Evolutionary conservation across 306 rosid species (phyloP), one percentile per base, ranked within the genome.

Genomic region (Sesbania bispinosa): DNA sequence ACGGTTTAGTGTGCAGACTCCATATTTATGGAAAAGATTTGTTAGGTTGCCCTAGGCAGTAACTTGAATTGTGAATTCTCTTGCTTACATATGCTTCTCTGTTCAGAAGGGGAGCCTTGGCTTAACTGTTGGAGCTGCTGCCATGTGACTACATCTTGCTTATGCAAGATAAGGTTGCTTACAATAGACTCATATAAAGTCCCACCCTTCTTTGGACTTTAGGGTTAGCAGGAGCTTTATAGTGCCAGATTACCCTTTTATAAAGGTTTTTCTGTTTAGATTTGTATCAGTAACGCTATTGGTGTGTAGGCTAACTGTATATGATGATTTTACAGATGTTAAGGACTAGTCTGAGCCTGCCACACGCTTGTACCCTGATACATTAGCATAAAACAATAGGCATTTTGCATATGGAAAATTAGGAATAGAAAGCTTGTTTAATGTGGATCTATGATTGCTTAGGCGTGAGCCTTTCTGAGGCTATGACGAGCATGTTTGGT

Each of bases 11-110:
- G n/a, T 52, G 58, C 15, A 33, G 35, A 19, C 4, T n/a, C 39
- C 11, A 5, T 48, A 3, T 48, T 36, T 26, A 9, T 46, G 24
- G 20, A 48, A 13, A 47, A 60, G 13, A 27, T 24, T 62, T 35
- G 18, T 27, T n/a, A n/a, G 48, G 51, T 62, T 71, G 5, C 73
- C 4, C 10, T 65, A 43, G 33, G n/a, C 4, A 7, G 66, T 67
- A 58, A 41, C 24, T 65, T 43, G 14, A 59, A 59, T 58, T 41
- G 30, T 38, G 52, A 66, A 38, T 79, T 66, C 2, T 41, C 35
- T 30, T 32, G 13, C 38, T 18, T 10, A 3, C n/a, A n/a, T n/a
- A n/a, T n/a, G n/a, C n/a, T n/a, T n/a, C n/a, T n/a, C n/a, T n/a
- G n/a, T n/a, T n/a, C n/a, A n/a, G n/a, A n/a, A n/a, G n/a, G n/a